Conservation (phyloP, 2,329 filamentous ascomycete species). For the Trichoderma gracile region DNA sequence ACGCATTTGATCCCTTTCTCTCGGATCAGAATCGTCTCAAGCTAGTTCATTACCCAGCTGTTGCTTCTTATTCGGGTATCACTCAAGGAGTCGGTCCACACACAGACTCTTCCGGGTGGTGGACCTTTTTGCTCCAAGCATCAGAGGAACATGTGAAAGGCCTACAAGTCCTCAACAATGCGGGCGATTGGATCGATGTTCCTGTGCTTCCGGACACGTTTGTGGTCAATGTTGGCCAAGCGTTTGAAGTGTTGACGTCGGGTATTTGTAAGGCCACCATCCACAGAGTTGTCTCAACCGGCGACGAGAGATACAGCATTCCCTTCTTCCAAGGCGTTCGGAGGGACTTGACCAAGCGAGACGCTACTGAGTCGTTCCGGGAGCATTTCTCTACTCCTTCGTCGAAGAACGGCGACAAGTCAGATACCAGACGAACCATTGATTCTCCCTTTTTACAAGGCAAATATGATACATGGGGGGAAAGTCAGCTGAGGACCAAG, state of each 20-base stretch:
- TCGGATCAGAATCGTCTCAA: constrained; percentile 61
- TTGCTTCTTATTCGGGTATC: neutral
- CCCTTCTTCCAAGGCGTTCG: constrained; percentile 54
- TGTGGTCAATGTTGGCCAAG: constrained; percentile 60
- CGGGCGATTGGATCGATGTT: constrained; percentile 52
- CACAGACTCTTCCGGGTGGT: constrained; percentile 64
- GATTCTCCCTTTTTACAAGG: constrained; percentile 53
- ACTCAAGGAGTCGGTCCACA: constrained; percentile 61
- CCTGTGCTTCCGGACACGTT: constrained; percentile 50
- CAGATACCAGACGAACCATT: constrained; percentile 41
- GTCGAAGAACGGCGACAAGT: constrained; percentile 32
- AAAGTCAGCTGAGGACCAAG: constrained; percentile 56
- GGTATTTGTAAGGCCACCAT: constrained; percentile 56
- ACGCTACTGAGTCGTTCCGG: constrained; percentile 44
- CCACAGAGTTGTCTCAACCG: constrained; percentile 43
- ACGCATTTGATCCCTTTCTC: constrained; percentile 54
- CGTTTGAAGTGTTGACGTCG: constrained; percentile 58
- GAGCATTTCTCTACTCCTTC: constrained; percentile 40
- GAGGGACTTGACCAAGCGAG: constrained; percentile 45
- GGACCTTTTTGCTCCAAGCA: constrained; percentile 64
- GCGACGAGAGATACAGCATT: constrained; percentile 44
- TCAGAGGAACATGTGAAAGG: constrained; percentile 52
- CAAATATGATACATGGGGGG: constrained; percentile 56
- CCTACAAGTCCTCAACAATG: constrained; percentile 52
- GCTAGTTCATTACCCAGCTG: constrained; percentile 54